phyloP scores from a whole-genome alignment of 2,329 filamentous ascomycete species.

The Fusarium sp. region DNA sequence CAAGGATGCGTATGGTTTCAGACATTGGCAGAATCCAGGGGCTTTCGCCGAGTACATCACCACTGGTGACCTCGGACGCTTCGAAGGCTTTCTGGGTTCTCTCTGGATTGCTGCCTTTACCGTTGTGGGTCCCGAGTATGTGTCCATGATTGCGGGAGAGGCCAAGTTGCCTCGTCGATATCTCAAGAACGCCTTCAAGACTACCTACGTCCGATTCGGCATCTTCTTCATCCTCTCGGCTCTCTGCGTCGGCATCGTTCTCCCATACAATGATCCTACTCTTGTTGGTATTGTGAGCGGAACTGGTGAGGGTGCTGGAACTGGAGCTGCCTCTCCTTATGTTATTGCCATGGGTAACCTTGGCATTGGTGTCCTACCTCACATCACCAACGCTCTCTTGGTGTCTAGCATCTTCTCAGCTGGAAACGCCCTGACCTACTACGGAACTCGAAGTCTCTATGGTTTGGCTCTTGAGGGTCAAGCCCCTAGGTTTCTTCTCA shows the following conservation, averaged over 20 bases:
- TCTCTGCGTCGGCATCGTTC: neutral
- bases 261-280: neutral
- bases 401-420: slow-evolving; percentile 3
- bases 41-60: neutral
- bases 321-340: slow-evolving; percentile 2
- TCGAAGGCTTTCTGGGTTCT: neutral
- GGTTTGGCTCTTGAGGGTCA: slow-evolving; percentile 7
- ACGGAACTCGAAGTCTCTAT: slow-evolving; percentile 4
- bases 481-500: slow-evolving; percentile 5
- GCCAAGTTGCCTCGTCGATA: slow-evolving; percentile 1
- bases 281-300: neutral
- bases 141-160: slow-evolving; percentile 6
- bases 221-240: neutral
- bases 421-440: slow-evolving; percentile 6
- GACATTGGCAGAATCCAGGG: slow-evolving; percentile 3
- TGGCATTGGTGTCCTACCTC: slow-evolving; percentile 1
- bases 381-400: slow-evolving; percentile 4
- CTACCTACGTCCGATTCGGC: neutral
- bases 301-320: neutral
- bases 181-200: slow-evolving; percentile 11
- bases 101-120: slow-evolving; percentile 2
- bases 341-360: slow-evolving; percentile 11
- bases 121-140: neutral
- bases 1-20: neutral
- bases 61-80: neutral